A percentile compares a stretch with the other conserved stretches of the same genome.
Evolutionary conservation across 352 stramenopile species (phyloP).

Genomic region (Phytophthora rubi): DNA sequence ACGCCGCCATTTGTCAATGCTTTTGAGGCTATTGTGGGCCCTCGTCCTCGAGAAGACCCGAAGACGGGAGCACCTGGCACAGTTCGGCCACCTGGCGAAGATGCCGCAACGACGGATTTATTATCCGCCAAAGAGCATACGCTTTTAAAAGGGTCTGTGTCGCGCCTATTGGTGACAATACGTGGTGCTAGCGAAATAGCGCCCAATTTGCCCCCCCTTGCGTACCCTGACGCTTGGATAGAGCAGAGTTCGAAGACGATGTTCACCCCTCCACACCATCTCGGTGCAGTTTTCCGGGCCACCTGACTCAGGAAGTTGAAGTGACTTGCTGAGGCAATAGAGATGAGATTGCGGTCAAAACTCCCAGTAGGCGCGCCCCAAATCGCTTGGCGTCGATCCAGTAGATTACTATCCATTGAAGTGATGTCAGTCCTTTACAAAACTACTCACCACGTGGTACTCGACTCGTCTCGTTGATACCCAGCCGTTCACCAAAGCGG

Average conservation of each 20-base stretch:
- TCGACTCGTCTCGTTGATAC: conserved; percentile 30
- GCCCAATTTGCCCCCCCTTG: conserved; percentile 20
- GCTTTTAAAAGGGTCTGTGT: neutral
- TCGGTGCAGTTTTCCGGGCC: conserved; percentile 25
- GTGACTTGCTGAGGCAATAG: conserved; percentile 3
- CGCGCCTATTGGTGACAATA: conserved; percentile 3
- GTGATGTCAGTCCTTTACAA: conserved; percentile 34
- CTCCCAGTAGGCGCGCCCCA: conserved; percentile 6
- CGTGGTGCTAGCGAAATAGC: conserved; percentile 17
- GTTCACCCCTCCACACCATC: conserved; percentile 25
- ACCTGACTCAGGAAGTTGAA: conserved; percentile 35
- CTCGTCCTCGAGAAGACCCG: conserved; percentile 29
- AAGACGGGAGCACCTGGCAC: conserved; percentile 28
- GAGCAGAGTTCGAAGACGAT: conserved; percentile 23
- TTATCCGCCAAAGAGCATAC: conserved; percentile 22
- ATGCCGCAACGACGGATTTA: conserved; percentile 14
- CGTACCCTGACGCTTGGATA: conserved; percentile 29
- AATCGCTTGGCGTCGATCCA: conserved; percentile 31
- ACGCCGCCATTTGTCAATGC: conserved; percentile 18
- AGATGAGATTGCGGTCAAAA: conserved; percentile 28
- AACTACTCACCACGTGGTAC: conserved; percentile 15
- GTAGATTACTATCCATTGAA: conserved; percentile 24
- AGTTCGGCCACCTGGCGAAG: conserved; percentile 11
- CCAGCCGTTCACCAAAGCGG: conserved; percentile 9
- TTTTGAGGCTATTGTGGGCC: conserved; percentile 25